These are phyloP conservation scores for Coleophoma crateriformis DNA, from an alignment of 2,329 filamentous ascomycete species.

Conservation along the genomic window DNA sequence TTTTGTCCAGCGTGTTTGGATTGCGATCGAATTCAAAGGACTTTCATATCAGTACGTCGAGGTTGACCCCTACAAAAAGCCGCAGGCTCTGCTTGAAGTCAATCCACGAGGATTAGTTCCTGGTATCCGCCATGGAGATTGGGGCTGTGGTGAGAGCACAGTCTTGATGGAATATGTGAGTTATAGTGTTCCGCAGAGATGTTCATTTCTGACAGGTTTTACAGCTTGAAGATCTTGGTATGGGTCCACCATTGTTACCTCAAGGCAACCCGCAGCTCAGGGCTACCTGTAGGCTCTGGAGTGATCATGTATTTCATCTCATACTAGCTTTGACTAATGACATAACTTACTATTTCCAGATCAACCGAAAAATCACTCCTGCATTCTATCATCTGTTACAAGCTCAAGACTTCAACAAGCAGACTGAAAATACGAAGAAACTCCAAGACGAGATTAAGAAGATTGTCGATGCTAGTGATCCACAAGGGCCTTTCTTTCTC, in stretches of 20 bases:
- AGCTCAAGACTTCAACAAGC: conserved; percentile 52
- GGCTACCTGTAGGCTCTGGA: conserved; percentile 74
- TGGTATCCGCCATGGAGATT: conserved; percentile 70
- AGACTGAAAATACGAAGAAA: conserved; percentile 51
- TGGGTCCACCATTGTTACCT: conserved; percentile 57
- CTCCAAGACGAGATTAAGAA: conserved; percentile 59
- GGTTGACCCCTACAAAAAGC: conserved; percentile 73
- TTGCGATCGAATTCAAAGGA: conserved; percentile 74
- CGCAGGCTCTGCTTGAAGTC: conserved; percentile 64
- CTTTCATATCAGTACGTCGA: conserved; percentile 83
- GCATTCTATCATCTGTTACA: conserved; percentile 70
- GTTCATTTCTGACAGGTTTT: conserved; percentile 1
- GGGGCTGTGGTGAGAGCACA: conserved; percentile 76
- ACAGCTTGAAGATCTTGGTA: conserved; percentile 67
- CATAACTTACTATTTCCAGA: conserved; percentile 35
- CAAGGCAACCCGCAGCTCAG: conserved; percentile 57
- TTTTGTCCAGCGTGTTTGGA: conserved; percentile 86
- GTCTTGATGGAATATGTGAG: conserved; percentile 81
- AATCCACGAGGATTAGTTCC: conserved; percentile 75
- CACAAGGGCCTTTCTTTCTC: conserved; percentile 27
- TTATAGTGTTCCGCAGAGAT: conserved; percentile 3
- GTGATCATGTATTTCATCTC: conserved; percentile 59
- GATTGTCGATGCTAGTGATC: conserved; percentile 28
- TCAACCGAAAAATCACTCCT: conserved; percentile 72
- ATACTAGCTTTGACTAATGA: not conserved